Evolutionary conservation across 306 rosid species (phyloP).

Genomic region (Cyclanthera cordifolia): DNA sequence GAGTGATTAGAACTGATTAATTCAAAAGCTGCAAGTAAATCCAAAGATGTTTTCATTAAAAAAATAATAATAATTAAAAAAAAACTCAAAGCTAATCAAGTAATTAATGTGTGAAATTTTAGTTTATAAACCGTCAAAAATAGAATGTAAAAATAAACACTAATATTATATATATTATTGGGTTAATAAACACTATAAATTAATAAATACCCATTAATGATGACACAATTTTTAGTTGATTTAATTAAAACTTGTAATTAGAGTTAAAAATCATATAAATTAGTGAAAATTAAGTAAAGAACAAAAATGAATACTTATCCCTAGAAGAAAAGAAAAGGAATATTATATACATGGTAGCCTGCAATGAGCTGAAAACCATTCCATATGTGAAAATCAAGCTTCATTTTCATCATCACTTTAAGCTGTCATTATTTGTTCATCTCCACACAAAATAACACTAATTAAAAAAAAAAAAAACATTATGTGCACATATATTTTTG

Average conservation of each 20-base stretch:
- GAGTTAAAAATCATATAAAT: background rate
- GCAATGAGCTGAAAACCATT: background rate
- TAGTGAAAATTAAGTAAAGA: background rate
- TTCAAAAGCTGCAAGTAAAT: background rate
- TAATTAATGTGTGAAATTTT: background rate
- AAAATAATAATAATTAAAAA: no score
- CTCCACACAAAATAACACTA: background rate
- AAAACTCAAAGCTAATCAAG: no score
- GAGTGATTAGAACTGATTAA: background rate
- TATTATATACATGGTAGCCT: slow-evolving; percentile 9
- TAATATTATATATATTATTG: background rate
- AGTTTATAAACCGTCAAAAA: background rate
- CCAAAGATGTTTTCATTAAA: background rate
- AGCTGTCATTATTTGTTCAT: background rate
- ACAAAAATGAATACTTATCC: background rate
- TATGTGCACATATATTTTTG: background rate
- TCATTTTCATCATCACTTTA: slow-evolving; percentile 7
- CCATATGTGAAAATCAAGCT: background rate
- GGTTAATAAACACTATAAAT: no score
- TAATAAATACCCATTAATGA: background rate
- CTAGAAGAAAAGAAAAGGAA: background rate
- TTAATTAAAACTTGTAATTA: background rate
- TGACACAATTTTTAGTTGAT: background rate
- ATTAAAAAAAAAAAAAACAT: background rate
- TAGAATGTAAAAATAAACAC: background rate